A percentile compares a stretch with the other conserved stretches of the same genome.
phyloP scores from a whole-genome alignment of 2,329 filamentous ascomycete genomes.

The Cercospora sesami region DNA sequence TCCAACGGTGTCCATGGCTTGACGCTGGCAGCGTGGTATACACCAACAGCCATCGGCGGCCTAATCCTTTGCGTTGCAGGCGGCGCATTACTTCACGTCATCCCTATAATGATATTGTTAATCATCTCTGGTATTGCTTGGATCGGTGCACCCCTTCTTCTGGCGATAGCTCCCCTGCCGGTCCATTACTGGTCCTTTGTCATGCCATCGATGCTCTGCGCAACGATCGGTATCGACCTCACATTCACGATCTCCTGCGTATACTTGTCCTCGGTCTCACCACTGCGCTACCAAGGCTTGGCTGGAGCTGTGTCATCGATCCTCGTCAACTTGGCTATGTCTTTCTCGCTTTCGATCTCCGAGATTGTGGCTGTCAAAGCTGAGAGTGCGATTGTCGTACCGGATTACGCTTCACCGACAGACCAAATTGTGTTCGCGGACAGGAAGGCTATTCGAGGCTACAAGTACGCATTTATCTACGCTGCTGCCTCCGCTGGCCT shows the following conservation, averaged over 20 bases:
- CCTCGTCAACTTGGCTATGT: conserved; percentile 41
- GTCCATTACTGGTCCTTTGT: conserved; percentile 40
- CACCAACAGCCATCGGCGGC: conserved; percentile 39
- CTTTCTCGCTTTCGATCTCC: conserved; percentile 39
- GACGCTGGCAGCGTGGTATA: conserved; percentile 39
- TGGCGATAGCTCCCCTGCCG: conserved; percentile 37
- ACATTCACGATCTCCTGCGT: conserved; percentile 41
- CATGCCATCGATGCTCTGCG: conserved; percentile 42
- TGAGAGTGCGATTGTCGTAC: conserved; percentile 14
- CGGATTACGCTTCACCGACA: conserved; percentile 3
- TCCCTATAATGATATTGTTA: conserved; percentile 35
- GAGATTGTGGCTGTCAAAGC: conserved; percentile 36
- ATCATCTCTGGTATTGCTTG: conserved; percentile 38
- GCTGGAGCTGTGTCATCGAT: conserved; percentile 41
- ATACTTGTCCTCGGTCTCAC: conserved; percentile 37
- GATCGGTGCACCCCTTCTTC: conserved; percentile 40
- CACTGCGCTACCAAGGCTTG: conserved; percentile 38
- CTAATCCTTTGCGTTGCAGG: conserved; percentile 37
- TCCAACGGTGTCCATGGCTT: conserved; percentile 31
- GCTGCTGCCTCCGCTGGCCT: conserved; percentile 35
- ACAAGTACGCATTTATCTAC: conserved; percentile 36
- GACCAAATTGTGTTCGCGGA: conserved; percentile 19
- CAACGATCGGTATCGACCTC: conserved; percentile 40
- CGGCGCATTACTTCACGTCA: conserved; percentile 36
- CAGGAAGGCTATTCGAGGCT: conserved; percentile 18